Percentiles rank a stretch among this genome's conserved stretches.
phyloP scores from a whole-genome alignment of 257 asterid species.

The Solanum chaucha region DNA sequence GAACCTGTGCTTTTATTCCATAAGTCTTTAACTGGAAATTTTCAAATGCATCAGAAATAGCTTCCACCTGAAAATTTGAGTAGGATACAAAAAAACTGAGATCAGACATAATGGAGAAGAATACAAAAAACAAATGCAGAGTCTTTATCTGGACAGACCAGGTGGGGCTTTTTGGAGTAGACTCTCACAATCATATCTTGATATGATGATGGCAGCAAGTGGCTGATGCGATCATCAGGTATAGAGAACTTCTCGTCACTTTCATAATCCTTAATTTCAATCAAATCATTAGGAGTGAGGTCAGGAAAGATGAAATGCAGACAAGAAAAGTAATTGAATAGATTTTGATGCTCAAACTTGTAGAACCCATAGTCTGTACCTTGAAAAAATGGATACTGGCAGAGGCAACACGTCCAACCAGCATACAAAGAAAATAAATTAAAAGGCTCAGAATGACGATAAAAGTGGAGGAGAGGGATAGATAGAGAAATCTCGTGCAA shows the following conservation, averaged over 20 bases:
- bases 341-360: background rate
- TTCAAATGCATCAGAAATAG: slow-evolving; percentile 80
- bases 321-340: background rate
- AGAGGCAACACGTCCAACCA: slow-evolving; percentile 13
- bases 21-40: slow-evolving; percentile 78
- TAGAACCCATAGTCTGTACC: slow-evolving; percentile 31
- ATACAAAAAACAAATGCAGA: background rate
- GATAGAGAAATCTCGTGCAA: background rate
- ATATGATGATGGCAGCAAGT: slow-evolving; percentile 74
- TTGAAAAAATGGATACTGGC: slow-evolving; percentile 83
- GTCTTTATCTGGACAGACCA: slow-evolving; percentile 31
- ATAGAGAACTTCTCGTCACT: slow-evolving; percentile 65
- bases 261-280: slow-evolving; percentile 51
- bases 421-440: slow-evolving; percentile 10
- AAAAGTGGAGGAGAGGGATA: background rate
- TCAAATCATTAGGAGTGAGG: background rate
- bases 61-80: slow-evolving; percentile 49
- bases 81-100: background rate
- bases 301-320: background rate
- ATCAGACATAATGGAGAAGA: background rate
- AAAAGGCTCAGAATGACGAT: background rate
- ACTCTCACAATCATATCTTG: slow-evolving; percentile 95
- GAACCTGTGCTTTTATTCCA: slow-evolving; percentile 75
- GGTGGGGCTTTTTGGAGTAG: slow-evolving; percentile 79
- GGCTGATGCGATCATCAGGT: slow-evolving; percentile 71